Base-by-base conservation (phyloP, 2,329 filamentous ascomycete species). In the Ceratocystis harringtonii region DNA sequence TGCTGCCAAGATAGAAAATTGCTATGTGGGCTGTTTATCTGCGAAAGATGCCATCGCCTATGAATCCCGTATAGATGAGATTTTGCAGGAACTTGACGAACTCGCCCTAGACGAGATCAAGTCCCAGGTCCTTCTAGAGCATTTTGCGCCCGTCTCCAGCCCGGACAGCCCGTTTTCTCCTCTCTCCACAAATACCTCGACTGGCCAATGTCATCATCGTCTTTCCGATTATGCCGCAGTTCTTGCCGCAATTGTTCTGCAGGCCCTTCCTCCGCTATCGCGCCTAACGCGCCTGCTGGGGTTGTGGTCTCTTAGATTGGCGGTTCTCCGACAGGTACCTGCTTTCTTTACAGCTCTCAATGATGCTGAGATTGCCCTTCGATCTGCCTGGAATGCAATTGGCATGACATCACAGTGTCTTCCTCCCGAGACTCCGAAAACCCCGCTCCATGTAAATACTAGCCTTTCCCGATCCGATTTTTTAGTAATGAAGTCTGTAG, bases 211-310 rank as follows among this genome's bases (percentile, higher is more conserved):
- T 7, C 62, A 65, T 7, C 62, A 65, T 36, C 48, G 48, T 2
- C 57, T 67, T 19, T 57, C 66, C 2, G 66, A 60, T 25, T 62
- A 64, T 32, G 92, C 90, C 7, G 90, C 92, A 28, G 81, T 97
- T 60, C 83, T 97, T 66, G 96, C 94, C 0, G 89, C 92, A 32
- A 95, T 92, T 43, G 88, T 96, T 19, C 77, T 99, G n/a, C 89
- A 94, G 72, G 85, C 90, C 2, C 79, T 99, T 22, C 94, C 94
- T 1, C 86, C 88, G 67, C 77, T 96, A 52, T 87, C 90, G 8
- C 85, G 82, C 65, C 76, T 99, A 25, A 85, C 84, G 65, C 81
- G 82, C 7, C 75, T 95, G n/a, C 78, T 97, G 62, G 83, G 85
- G 65, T 81, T 81, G 1, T 99, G 94, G 94, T 85, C 81, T 30